phyloP scores from a whole-genome alignment of 1,139 yeast species.

The Spathaspora jeffriesii region DNA sequence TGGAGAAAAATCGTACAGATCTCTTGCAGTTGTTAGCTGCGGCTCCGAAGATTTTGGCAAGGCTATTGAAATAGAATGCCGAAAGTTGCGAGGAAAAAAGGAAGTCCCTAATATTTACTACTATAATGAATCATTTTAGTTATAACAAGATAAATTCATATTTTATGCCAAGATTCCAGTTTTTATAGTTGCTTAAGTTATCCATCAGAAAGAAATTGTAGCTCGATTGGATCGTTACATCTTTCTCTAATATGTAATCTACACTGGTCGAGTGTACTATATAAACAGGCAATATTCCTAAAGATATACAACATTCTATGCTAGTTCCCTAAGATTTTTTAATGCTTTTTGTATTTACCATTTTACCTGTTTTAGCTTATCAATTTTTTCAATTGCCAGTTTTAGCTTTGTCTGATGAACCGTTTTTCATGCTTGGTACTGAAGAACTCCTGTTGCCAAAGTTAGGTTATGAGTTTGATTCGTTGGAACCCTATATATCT shows the following conservation, averaged over 20 bases:
- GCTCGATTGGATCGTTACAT: not conserved
- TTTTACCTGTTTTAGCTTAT: not conserved
- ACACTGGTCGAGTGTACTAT: not conserved
- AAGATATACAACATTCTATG: not conserved
- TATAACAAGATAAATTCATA: not conserved
- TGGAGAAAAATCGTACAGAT: constrained; percentile 15
- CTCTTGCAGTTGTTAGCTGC: constrained; percentile 38
- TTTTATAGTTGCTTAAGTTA: not conserved
- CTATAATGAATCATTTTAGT: constrained; percentile 28
- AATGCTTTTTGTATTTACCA: not conserved
- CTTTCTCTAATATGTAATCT: not conserved
- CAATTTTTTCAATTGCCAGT: not conserved
- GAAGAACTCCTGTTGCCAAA: constrained; percentile 73
- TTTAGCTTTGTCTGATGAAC: not conserved
- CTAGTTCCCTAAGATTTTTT: not conserved
- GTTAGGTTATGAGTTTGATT: constrained; percentile 84
- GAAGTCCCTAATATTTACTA: constrained; percentile 36
- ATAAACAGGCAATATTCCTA: not conserved
- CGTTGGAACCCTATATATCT: constrained; percentile 87
- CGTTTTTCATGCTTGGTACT: constrained; percentile 28
- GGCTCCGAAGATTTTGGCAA: constrained; percentile 33
- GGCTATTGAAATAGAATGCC: constrained; percentile 25
- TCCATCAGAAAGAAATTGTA: not conserved
- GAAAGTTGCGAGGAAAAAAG: constrained; percentile 24
- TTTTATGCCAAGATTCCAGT: not conserved